phyloP scores from a whole-genome alignment of 1,139 yeast genomes.

The Lodderomyces pseudojiufengensis region DNA sequence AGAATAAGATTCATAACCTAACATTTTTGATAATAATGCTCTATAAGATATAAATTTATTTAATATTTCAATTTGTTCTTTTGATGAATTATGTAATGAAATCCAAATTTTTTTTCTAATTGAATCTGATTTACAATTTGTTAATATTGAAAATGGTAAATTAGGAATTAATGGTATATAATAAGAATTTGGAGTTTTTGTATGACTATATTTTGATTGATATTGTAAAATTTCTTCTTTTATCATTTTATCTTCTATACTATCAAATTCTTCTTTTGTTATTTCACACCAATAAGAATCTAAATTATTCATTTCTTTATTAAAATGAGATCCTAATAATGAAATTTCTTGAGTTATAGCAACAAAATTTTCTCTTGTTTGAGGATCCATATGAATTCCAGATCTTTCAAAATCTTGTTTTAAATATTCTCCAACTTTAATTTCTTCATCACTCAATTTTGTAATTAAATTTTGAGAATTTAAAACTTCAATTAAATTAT shows the following conservation, averaged over 20 bases:
- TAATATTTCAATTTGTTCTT: slow-evolving; percentile 57
- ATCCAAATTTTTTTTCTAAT: slow-evolving; percentile 73
- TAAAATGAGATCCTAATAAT: slow-evolving; percentile 75
- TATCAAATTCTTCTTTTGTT: slow-evolving; percentile 28
- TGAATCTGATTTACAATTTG: slow-evolving; percentile 52
- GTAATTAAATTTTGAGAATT: slow-evolving; percentile 33
- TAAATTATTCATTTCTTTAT: slow-evolving; percentile 49
- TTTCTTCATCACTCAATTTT: slow-evolving; percentile 63
- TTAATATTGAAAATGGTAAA: slow-evolving; percentile 62
- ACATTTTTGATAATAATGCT: slow-evolving; percentile 65
- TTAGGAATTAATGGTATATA: slow-evolving; percentile 66
- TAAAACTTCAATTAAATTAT: slow-evolving; percentile 54
- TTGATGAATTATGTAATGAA: slow-evolving; percentile 58
- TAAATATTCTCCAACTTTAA: slow-evolving; percentile 75
- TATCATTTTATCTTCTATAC: slow-evolving; percentile 21
- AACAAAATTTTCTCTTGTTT: slow-evolving; percentile 67
- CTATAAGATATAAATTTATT: slow-evolving; percentile 61
- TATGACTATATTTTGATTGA: slow-evolving; percentile 21
- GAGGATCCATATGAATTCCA: slow-evolving; percentile 78
- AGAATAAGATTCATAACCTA: slow-evolving; percentile 71
- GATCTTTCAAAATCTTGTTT: slow-evolving; percentile 86
- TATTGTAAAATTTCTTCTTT: slow-evolving; percentile 25
- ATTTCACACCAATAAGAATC: slow-evolving; percentile 39
- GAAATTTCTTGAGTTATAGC: slow-evolving; percentile 79
- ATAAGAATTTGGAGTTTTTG: slow-evolving; percentile 11